Conservation (phyloP, 129 eudicot species). For the Centella asiatica region DNA sequence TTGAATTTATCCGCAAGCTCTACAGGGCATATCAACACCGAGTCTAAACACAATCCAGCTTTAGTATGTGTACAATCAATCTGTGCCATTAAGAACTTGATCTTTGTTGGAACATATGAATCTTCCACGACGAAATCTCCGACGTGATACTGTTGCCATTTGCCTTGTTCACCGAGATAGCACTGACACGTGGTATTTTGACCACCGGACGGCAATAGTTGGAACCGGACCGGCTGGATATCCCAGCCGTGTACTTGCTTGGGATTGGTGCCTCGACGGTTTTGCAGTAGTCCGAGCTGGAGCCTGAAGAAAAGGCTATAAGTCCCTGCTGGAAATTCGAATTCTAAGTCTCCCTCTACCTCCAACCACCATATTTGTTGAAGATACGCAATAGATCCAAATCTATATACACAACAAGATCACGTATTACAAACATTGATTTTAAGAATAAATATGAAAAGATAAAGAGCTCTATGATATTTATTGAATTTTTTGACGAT, state of each 20-base stretch:
- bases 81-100: constrained; percentile 71
- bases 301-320: constrained; percentile 75
- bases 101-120: constrained; percentile 23
- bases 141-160: constrained; percentile 50
- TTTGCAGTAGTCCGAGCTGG: constrained; percentile 35
- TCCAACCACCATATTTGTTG: constrained; percentile 95
- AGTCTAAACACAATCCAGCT: constrained; percentile 77
- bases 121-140: constrained; percentile 58
- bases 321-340: constrained; percentile 56
- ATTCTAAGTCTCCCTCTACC: constrained; percentile 67
- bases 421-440: too few relatives aligned
- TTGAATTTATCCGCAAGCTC: too few relatives aligned
- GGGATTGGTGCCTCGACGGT: constrained; percentile 11
- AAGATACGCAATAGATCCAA: constrained; percentile 63
- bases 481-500: too few relatives aligned
- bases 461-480: too few relatives aligned
- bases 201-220: constrained; percentile 39
- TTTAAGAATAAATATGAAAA: too few relatives aligned
- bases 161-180: constrained; percentile 33
- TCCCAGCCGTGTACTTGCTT: constrained; percentile 69
- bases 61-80: constrained; percentile 84
- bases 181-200: constrained; percentile 28
- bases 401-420: constrained; percentile 23
- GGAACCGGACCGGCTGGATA: constrained; percentile 52
- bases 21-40: constrained; percentile 39